phyloP scores from a whole-genome alignment of 1,284 basidiomycete genomes.

The Amylostereum chailletii region DNA sequence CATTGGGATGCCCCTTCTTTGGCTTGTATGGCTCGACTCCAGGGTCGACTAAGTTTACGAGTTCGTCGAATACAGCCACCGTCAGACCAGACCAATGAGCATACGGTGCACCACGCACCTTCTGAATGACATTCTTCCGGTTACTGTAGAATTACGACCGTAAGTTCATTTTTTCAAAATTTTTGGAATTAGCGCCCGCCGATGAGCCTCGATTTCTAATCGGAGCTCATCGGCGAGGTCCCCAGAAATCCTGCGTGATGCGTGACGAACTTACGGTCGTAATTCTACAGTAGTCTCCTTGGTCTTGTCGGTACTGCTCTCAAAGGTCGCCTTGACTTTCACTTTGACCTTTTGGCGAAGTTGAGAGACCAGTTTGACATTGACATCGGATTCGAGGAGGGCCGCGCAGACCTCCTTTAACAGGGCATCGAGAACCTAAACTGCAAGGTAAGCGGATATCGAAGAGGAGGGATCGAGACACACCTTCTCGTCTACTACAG shows the following conservation, averaged over 20 bases:
- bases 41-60: conserved; percentile 92
- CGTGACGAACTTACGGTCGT: no score
- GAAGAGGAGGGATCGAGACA: conserved; percentile 12
- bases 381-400: conserved; percentile 94
- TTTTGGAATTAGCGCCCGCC: no score
- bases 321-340: conserved; percentile 73
- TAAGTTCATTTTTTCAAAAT: no score
- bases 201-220: no score
- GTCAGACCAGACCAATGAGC: neutral
- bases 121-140: conserved; percentile 86
- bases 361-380: conserved; percentile 90
- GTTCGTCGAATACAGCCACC: conserved; percentile 87
- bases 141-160: no score
- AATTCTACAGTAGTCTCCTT: no score
- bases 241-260: no score
- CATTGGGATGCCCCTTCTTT: conserved; percentile 89
- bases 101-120: conserved; percentile 40
- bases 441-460: conserved; percentile 5
- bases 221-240: no score
- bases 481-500: conserved; percentile 87
- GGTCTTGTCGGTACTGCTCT: conserved; percentile 64
- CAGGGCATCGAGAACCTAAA: conserved; percentile 83
- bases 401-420: conserved; percentile 95
- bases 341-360: conserved; percentile 86
- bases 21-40: conserved; percentile 94